Evolutionary conservation across 23 red algal genomes (phyloP).

Genomic region (Gracilaria vermiculophylla): DNA sequence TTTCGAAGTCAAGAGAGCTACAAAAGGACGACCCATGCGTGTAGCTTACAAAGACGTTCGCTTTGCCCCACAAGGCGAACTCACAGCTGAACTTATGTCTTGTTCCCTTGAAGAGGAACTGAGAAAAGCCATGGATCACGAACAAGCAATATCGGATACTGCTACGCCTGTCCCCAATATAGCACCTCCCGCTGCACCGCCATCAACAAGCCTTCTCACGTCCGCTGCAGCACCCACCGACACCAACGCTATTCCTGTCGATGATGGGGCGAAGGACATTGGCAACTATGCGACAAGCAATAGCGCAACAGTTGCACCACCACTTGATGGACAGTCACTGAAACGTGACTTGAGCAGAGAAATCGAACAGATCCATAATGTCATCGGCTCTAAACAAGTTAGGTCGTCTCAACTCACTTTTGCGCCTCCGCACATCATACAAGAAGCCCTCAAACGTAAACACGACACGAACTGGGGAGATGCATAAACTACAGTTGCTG

Average conservation of each 20-base stretch:
- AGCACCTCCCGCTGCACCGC: background rate
- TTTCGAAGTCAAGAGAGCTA: no score
- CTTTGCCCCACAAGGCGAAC: background rate
- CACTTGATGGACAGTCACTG: background rate
- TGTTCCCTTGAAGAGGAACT: constrained; percentile 56
- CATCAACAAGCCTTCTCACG: no score
- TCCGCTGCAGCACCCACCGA: no score
- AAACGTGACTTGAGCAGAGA: background rate
- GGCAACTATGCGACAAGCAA: background rate
- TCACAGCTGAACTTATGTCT: constrained; percentile 9
- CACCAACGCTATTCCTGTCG: no score
- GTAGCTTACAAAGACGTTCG: constrained; percentile 28
- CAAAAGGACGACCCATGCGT: background rate
- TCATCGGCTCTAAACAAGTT: background rate
- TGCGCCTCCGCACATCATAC: background rate
- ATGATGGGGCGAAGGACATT: background rate
- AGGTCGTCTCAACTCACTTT: background rate
- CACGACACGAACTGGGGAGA: constrained; percentile 5
- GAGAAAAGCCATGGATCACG: background rate
- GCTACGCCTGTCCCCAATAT: background rate
- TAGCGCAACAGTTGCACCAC: no score
- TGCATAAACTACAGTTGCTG: background rate
- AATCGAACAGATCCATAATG: background rate
- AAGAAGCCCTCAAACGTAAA: constrained; percentile 21
- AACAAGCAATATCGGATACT: background rate